Evolutionary conservation across 306 rosid genomes (phyloP).

Genomic region (Cicer pinnatifidum): DNA sequence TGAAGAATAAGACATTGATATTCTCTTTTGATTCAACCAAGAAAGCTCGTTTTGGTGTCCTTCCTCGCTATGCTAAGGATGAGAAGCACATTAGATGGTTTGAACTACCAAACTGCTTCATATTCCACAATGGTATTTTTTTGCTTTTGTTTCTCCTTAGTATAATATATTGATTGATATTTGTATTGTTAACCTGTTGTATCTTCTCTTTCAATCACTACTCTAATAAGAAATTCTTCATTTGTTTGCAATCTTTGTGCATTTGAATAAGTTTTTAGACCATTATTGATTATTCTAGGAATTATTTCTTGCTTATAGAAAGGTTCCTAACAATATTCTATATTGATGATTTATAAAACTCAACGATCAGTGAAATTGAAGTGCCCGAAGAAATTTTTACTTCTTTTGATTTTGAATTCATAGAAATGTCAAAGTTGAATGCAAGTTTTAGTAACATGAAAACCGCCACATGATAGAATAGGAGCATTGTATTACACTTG

Average conservation of each 20-base stretch:
- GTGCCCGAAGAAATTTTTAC: too few species aligned
- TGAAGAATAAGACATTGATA: slow-evolving; percentile 78
- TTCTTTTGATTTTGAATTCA: not conserved
- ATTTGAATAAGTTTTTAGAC: too few species aligned
- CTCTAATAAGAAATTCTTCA: too few species aligned
- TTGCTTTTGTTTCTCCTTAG: slow-evolving; percentile 30
- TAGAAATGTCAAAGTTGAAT: slow-evolving; percentile 2
- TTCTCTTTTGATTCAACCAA: slow-evolving; percentile 79
- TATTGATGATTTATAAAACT: too few species aligned
- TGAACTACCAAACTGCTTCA: slow-evolving; percentile 97
- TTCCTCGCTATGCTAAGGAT: slow-evolving; percentile 90
- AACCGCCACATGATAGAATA: not conserved
- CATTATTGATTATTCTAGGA: too few species aligned
- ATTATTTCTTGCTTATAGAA: too few species aligned
- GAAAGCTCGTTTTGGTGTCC: slow-evolving; percentile 90
- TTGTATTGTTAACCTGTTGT: too few species aligned
- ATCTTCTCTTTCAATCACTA: too few species aligned
- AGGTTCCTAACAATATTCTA: too few species aligned
- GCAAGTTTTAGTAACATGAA: slow-evolving; percentile 15
- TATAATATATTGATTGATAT: slow-evolving; percentile 14
- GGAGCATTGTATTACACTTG: not conserved
- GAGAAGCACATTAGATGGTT: slow-evolving; percentile 87
- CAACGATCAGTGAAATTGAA: too few species aligned
- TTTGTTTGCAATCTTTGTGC: too few species aligned
- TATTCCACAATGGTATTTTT: slow-evolving; percentile 82